Conservation (phyloP, 768 basidiomycete species). For the Bullera alba region DNA sequence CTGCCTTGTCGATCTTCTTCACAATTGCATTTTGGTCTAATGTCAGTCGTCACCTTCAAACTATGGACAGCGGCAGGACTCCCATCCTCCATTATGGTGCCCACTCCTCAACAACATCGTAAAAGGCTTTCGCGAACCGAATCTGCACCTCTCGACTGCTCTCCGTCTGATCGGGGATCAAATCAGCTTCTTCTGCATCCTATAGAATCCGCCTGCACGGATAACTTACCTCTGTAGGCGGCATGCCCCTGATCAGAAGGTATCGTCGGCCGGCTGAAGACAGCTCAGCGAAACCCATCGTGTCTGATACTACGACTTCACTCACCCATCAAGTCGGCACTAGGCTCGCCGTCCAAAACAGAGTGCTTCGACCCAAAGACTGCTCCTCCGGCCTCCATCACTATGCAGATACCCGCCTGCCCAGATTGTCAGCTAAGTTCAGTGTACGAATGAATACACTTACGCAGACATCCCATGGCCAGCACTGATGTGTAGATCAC, state of each 20-base stretch:
- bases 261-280: constrained; percentile 35
- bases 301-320: constrained; percentile 3
- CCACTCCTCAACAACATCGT: constrained; percentile 48
- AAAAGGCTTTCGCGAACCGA: constrained; percentile 76
- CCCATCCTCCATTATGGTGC: too few species aligned
- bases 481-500: constrained; percentile 55
- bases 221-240: constrained; percentile 14
- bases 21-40: too few species aligned
- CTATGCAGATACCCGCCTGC: constrained; percentile 80
- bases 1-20: too few species aligned
- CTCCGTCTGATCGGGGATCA: constrained; percentile 53
- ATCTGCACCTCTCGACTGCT: constrained; percentile 65
- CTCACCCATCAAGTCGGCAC: constrained; percentile 4
- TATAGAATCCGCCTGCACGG: not conserved
- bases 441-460: constrained; percentile 26
- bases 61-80: too few species aligned
- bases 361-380: constrained; percentile 59
- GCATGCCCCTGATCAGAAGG: constrained; percentile 45
- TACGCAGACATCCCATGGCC: constrained; percentile 75
- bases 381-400: constrained; percentile 76
- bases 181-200: not conserved
- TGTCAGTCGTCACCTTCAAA: too few species aligned
- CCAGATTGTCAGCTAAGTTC: not conserved
- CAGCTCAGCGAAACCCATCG: not conserved
- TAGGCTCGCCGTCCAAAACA: constrained; percentile 22